phyloP scores from a whole-genome alignment of 2,329 filamentous ascomycete species.

The Pseudogymnoascus sp. region DNA sequence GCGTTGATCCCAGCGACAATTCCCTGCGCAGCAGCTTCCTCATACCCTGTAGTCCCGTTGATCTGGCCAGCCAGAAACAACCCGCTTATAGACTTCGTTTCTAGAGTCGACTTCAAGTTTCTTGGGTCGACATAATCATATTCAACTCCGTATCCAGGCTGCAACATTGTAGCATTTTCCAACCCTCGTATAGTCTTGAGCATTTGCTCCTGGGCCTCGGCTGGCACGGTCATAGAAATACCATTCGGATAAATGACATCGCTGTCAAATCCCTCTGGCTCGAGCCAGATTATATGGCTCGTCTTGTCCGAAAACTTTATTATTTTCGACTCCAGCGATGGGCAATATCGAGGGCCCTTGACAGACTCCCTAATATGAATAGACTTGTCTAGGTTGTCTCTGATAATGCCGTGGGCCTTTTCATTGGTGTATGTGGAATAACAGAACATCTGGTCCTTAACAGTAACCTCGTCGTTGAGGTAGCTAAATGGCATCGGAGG shows the following conservation, averaged over 20 bases:
- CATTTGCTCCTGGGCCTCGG: conserved; percentile 74
- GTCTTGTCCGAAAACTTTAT: conserved; percentile 76
- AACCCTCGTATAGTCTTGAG: conserved; percentile 83
- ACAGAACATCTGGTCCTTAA: conserved; percentile 77
- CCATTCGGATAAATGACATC: conserved; percentile 93
- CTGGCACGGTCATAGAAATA: conserved; percentile 92
- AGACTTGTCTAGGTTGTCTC: conserved; percentile 86
- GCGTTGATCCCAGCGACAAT: conserved; percentile 91
- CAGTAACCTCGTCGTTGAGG: conserved; percentile 68
- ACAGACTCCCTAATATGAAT: conserved; percentile 95
- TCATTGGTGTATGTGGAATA: conserved; percentile 82
- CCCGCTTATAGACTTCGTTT: conserved; percentile 84
- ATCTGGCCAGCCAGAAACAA: conserved; percentile 94
- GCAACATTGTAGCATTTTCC: conserved; percentile 83
- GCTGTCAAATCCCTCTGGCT: conserved; percentile 88
- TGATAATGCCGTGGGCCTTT: conserved; percentile 72
- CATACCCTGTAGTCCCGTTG: conserved; percentile 96
- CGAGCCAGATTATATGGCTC: conserved; percentile 87
- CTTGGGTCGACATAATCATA: conserved; percentile 98
- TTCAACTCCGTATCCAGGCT: conserved; percentile 93
- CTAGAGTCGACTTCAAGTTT: conserved; percentile 76
- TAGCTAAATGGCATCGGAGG: conserved; percentile 89
- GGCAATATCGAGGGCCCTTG: conserved; percentile 89
- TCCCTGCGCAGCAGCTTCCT: conserved; percentile 92
- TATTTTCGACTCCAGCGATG: conserved; percentile 89